These are phyloP conservation scores for Neocallimastix lanati DNA, from an alignment of 192 early-diverging fungal genomes.

Conservation along the genomic window DNA sequence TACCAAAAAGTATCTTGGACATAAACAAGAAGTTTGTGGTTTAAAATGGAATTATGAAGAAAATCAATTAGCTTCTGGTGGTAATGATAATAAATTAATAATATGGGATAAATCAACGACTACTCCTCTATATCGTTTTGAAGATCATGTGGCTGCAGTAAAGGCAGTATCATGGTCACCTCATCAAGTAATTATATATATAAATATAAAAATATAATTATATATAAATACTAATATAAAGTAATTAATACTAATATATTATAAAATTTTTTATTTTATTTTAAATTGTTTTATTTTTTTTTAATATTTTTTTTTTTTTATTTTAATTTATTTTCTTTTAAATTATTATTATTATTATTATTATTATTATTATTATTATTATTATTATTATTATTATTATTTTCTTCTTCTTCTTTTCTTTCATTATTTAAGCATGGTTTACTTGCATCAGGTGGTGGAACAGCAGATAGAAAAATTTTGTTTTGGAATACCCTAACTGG, in stretches of 20 bases:
- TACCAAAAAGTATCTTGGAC: slow-evolving; percentile 19
- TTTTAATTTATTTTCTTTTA: too few relatives aligned
- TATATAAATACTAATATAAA: too few relatives aligned
- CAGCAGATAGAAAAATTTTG: slow-evolving; percentile 70
- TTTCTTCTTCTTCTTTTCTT: too few relatives aligned
- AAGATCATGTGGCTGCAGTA: slow-evolving; percentile 70
- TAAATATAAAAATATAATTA: too few relatives aligned
- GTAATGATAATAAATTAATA: slow-evolving; percentile 79
- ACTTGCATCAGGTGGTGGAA: slow-evolving; percentile 82
- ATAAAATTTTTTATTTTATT: too few relatives aligned
- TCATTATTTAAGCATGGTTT: slow-evolving; percentile 32
- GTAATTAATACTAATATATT: too few relatives aligned
- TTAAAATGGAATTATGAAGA: slow-evolving; percentile 70
- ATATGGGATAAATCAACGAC: slow-evolving; percentile 59
- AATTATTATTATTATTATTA: too few relatives aligned
- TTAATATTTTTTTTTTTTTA: too few relatives aligned
- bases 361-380: too few relatives aligned
- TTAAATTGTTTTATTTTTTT: too few relatives aligned
- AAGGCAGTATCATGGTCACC: slow-evolving; percentile 92
- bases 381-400: too few relatives aligned
- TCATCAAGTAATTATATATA: slow-evolving; percentile 23
- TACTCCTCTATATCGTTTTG: slow-evolving; percentile 39
- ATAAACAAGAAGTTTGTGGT: slow-evolving; percentile 69
- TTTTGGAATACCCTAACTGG: slow-evolving; percentile 70
- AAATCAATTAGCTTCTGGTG: slow-evolving; percentile 65